Conservation (phyloP, 371 early-diverging fungal genomes). For the Mucor irregularis region DNA sequence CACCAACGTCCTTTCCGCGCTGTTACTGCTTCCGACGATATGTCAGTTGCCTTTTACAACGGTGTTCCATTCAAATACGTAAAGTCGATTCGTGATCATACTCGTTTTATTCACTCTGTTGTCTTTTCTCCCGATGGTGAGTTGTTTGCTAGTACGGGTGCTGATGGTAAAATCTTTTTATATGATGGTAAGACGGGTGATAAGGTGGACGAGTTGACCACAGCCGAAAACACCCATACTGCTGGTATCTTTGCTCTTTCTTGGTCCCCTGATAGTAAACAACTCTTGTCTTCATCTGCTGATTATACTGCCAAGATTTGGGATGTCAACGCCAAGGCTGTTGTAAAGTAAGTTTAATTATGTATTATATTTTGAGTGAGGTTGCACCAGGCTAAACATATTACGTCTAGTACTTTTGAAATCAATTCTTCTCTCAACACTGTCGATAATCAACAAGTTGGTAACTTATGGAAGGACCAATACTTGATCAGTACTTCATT, state of each 20-base stretch:
- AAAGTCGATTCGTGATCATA: slow-evolving; percentile 75
- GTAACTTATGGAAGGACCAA: slow-evolving; percentile 84
- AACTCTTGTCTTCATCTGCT: slow-evolving; percentile 81
- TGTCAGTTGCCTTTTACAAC: slow-evolving; percentile 84
- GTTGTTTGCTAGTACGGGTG: slow-evolving; percentile 82
- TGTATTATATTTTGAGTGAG: not conserved
- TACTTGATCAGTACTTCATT: slow-evolving; percentile 78
- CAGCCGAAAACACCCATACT: slow-evolving; percentile 60
- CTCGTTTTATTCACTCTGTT: slow-evolving; percentile 88
- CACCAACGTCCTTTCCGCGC: slow-evolving; percentile 88
- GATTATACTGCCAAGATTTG: slow-evolving; percentile 92
- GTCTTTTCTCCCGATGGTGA: slow-evolving; percentile 86
- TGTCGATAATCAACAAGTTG: slow-evolving; percentile 90
- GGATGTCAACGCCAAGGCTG: slow-evolving; percentile 76
- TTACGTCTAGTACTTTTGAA: slow-evolving; percentile 49
- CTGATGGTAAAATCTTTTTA: slow-evolving; percentile 90
- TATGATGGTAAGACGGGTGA: slow-evolving; percentile 94
- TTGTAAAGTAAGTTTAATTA: slow-evolving; percentile 62
- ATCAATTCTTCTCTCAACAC: slow-evolving; percentile 29
- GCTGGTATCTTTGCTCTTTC: slow-evolving; percentile 85
- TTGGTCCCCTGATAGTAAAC: slow-evolving; percentile 85
- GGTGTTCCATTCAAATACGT: slow-evolving; percentile 91
- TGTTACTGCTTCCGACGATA: slow-evolving; percentile 92
- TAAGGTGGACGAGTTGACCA: slow-evolving; percentile 64
- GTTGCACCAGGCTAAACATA: not conserved